These are phyloP conservation scores for Meripilus lineatus DNA, from an alignment of 1,284 basidiomycete species.

Conservation along the genomic window DNA sequence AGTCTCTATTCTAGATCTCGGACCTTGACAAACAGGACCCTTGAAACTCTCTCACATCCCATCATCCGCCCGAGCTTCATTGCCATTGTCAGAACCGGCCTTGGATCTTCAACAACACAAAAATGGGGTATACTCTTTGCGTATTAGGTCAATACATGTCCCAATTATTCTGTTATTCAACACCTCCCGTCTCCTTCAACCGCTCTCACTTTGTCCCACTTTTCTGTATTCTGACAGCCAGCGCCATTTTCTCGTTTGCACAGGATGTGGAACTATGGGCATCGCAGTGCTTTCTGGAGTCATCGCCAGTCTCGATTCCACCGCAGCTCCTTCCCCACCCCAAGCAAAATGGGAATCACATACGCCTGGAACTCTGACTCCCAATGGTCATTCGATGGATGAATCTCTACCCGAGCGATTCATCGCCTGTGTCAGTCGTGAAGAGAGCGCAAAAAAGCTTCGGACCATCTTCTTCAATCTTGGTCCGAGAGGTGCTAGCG, in stretches of 20 bases:
- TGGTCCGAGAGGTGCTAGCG: slow-evolving; percentile 50
- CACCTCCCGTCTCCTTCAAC: slow-evolving; percentile 3
- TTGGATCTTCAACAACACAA: no score
- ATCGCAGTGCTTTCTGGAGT: slow-evolving; percentile 93
- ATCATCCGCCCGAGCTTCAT: slow-evolving; percentile 1
- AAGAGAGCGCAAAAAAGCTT: slow-evolving; percentile 75
- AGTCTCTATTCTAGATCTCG: no score
- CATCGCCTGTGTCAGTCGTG: slow-evolving; percentile 84
- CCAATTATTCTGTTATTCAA: slow-evolving; percentile 5
- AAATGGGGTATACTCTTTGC: slow-evolving; percentile 64
- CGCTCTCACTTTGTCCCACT: no score
- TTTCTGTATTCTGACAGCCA: slow-evolving; percentile 8
- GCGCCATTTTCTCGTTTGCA: slow-evolving; percentile 11
- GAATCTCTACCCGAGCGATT: slow-evolving; percentile 75
- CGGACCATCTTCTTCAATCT: slow-evolving; percentile 57
- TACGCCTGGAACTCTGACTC: slow-evolving; percentile 80
- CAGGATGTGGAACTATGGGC: slow-evolving; percentile 99
- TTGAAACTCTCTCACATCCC: background rate
- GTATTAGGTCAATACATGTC: slow-evolving; percentile 41
- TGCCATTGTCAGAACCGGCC: no score
- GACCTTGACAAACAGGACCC: no score
- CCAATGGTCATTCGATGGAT: slow-evolving; percentile 51
- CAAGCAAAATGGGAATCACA: slow-evolving; percentile 73
- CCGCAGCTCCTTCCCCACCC: slow-evolving; percentile 23
- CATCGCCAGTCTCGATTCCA: slow-evolving; percentile 65